These are phyloP conservation scores for Arachnomyces sp. DNA, from an alignment of 2,329 filamentous ascomycete genomes.

Conservation along the genomic window DNA sequence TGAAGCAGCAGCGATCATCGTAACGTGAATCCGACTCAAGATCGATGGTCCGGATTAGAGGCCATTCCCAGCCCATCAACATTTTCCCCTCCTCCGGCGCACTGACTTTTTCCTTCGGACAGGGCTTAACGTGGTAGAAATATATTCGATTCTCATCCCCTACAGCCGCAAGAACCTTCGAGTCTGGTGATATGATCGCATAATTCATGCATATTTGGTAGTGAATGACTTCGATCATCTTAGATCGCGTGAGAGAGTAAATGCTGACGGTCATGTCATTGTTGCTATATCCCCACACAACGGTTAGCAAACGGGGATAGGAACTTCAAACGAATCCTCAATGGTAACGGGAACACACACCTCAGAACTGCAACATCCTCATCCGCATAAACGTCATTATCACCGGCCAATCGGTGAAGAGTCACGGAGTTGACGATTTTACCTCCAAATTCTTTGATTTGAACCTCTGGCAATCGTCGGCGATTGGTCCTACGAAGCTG, in stretches of 20 bases:
- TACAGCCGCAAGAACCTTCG: slow-evolving; percentile 69
- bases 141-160: slow-evolving; percentile 83
- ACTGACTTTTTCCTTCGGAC: slow-evolving; percentile 14
- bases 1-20: slow-evolving; percentile 41
- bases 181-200: slow-evolving; percentile 86
- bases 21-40: slow-evolving; percentile 33
- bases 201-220: slow-evolving; percentile 88
- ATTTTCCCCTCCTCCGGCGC: slow-evolving; percentile 24
- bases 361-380: slow-evolving; percentile 50
- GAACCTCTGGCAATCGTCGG: slow-evolving; percentile 36
- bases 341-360: slow-evolving; percentile 23
- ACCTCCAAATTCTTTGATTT: slow-evolving; percentile 53
- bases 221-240: slow-evolving; percentile 61
- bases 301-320: slow-evolving; percentile 53
- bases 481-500: slow-evolving; percentile 3
- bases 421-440: slow-evolving; percentile 62
- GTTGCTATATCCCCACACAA: slow-evolving; percentile 56
- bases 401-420: slow-evolving; percentile 48
- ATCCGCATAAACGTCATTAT: slow-evolving; percentile 37
- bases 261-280: slow-evolving; percentile 85
- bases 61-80: slow-evolving; percentile 36
- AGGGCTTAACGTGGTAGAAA: slow-evolving; percentile 51
- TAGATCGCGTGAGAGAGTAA: slow-evolving; percentile 64
- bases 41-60: slow-evolving; percentile 29
- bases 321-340: slow-evolving; percentile 39